Evolutionary conservation across 2,329 filamentous ascomycete genomes (phyloP).

Genomic region (Colletotrichum sp.): DNA sequence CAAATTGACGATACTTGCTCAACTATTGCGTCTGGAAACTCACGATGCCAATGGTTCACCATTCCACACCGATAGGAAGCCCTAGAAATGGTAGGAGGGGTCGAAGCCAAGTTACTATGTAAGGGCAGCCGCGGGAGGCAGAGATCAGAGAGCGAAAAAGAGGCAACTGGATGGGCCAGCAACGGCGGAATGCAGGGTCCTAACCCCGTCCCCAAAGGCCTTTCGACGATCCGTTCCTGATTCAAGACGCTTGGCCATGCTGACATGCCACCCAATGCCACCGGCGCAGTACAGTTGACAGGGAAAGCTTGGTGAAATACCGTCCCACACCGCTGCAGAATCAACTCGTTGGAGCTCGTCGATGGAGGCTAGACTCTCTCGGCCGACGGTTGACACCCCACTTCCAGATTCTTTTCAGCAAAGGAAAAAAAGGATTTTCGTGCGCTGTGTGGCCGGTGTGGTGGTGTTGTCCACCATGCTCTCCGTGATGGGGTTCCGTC

Average conservation of each 20-base stretch:
- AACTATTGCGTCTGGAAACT: neutral
- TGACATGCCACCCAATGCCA: neutral
- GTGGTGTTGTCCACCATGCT: neutral
- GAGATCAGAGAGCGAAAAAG: neutral
- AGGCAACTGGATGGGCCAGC: neutral
- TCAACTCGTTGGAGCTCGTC: neutral
- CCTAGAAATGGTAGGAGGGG: neutral
- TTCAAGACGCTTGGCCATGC: conserved; percentile 6
- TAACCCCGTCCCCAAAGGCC: neutral
- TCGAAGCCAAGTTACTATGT: neutral
- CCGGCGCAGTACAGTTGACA: neutral
- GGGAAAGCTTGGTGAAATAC: conserved; percentile 2
- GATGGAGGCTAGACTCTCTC: conserved; percentile 18
- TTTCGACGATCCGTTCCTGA: conserved; percentile 14
- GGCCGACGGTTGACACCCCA: conserved; percentile 2
- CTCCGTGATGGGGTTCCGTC: conserved; percentile 2
- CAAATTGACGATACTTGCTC: neutral
- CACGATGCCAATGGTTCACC: neutral
- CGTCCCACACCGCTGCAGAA: conserved; percentile 17
- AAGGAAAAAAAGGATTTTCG: conserved; percentile 4
- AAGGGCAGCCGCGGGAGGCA: neutral
- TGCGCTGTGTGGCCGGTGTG: neutral
- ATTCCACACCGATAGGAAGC: neutral
- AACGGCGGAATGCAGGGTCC: conserved; percentile 11
- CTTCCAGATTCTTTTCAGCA: neutral